These are phyloP conservation scores for Peterozyma toletana DNA, from an alignment of 805 yeast genomes.

Conservation along the genomic window DNA sequence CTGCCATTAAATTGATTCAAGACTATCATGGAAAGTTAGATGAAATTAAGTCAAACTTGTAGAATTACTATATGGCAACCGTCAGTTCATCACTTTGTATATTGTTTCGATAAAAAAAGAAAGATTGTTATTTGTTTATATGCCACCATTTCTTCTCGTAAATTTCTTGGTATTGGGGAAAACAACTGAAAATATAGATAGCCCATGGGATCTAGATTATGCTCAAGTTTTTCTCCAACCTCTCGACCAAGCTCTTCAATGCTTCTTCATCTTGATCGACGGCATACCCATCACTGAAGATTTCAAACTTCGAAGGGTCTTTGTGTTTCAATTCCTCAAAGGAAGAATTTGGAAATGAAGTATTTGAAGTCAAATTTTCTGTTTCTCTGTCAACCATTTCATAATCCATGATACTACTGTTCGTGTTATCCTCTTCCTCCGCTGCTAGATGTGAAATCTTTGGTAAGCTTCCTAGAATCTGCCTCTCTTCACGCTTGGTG, in stretches of 20 bases:
- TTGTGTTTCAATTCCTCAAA: neutral
- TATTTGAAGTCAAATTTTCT: neutral
- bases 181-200: neutral
- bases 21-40: slow-evolving; percentile 51
- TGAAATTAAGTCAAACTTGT: slow-evolving; percentile 8
- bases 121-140: too few relatives aligned
- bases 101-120: too few relatives aligned
- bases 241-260: neutral
- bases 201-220: neutral
- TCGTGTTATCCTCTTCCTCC: too few relatives aligned
- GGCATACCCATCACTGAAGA: neutral
- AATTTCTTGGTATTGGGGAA: too few relatives aligned
- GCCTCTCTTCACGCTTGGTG: too few relatives aligned
- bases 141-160: too few relatives aligned
- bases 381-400: neutral
- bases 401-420: neutral
- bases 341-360: neutral
- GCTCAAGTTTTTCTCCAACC: neutral
- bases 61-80: too few relatives aligned
- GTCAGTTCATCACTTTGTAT: too few relatives aligned
- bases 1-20: slow-evolving; percentile 54
- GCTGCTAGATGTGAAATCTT: too few relatives aligned
- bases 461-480: too few relatives aligned
- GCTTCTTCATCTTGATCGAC: neutral
- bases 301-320: neutral